These are phyloP conservation scores for Syzygium jambos DNA, from an alignment of 345 rosid genomes.

Conservation along the genomic window DNA sequence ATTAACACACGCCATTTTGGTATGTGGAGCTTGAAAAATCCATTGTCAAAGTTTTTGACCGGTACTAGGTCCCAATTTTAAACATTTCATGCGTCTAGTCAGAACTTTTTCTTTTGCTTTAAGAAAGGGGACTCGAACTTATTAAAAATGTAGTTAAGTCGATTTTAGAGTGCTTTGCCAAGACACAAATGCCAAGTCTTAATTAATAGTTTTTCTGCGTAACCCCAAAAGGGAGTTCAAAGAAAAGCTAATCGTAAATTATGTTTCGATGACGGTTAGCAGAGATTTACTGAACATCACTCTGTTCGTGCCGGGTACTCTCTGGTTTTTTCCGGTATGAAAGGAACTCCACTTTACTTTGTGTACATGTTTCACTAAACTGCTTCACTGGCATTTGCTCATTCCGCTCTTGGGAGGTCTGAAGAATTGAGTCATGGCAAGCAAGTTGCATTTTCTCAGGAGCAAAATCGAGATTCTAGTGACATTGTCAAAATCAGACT, in stretches of 20 bases:
- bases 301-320: constrained; percentile 59
- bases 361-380: constrained; percentile 67
- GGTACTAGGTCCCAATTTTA: too few species aligned
- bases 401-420: constrained; percentile 22
- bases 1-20: too few species aligned
- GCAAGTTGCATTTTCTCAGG: constrained; percentile 29
- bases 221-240: not conserved
- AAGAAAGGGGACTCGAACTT: too few species aligned
- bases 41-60: too few species aligned
- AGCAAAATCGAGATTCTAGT: constrained; percentile 58
- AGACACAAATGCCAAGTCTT: too few species aligned
- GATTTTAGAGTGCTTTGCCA: too few species aligned
- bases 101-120: too few species aligned
- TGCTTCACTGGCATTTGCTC: constrained; percentile 65
- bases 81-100: too few species aligned
- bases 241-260: constrained; percentile 55
- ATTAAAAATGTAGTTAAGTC: too few species aligned
- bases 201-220: too few species aligned
- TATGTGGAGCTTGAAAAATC: too few species aligned
- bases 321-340: constrained; percentile 67
- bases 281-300: constrained; percentile 70
- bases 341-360: constrained; percentile 61
- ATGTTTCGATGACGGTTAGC: constrained; percentile 86
- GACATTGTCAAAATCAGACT: constrained; percentile 25
- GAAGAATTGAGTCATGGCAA: constrained; percentile 32